A percentile compares a stretch with the other conserved stretches of the same genome.
Evolutionary conservation across 2,329 filamentous ascomycete species (phyloP).

Genomic region (Epichloe scottii): DNA sequence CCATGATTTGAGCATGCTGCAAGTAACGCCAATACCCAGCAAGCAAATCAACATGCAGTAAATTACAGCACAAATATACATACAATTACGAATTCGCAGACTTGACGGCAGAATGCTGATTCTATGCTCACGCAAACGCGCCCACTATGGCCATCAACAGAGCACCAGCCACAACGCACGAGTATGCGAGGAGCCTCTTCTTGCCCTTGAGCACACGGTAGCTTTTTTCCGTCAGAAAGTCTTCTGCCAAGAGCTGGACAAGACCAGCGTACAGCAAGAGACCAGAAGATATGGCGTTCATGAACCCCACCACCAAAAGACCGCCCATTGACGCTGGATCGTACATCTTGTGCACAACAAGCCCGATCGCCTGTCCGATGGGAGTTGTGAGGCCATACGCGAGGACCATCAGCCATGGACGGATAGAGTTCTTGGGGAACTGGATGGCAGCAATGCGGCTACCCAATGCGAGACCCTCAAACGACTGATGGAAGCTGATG

Average conservation of each 20-base stretch:
- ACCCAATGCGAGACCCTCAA: slow-evolving; percentile 76
- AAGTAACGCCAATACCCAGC: too few species aligned
- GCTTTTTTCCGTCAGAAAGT: slow-evolving; percentile 67
- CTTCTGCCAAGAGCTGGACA: slow-evolving; percentile 74
- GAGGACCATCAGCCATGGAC: slow-evolving; percentile 74
- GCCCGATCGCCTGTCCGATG: slow-evolving; percentile 69
- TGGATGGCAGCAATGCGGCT: slow-evolving; percentile 73
- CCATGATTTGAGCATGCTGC: too few species aligned
- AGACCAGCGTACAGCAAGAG: slow-evolving; percentile 71
- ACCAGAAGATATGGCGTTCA: slow-evolving; percentile 75
- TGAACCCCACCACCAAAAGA: slow-evolving; percentile 70
- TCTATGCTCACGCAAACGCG: slow-evolving; percentile 47
- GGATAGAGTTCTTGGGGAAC: slow-evolving; percentile 59
- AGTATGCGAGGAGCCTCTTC: slow-evolving; percentile 48
- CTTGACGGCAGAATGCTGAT: not conserved
- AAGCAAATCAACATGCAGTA: too few species aligned
- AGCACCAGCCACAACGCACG: slow-evolving; percentile 51
- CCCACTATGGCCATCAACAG: slow-evolving; percentile 59
- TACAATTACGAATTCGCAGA: too few species aligned
- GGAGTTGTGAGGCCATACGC: slow-evolving; percentile 69
- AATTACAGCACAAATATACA: too few species aligned
- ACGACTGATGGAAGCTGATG: slow-evolving; percentile 77
- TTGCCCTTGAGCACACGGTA: slow-evolving; percentile 53
- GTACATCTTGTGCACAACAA: slow-evolving; percentile 67
- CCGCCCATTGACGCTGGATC: slow-evolving; percentile 59